Percentiles rank a stretch among this genome's conserved stretches.
These are phyloP conservation scores for Avena eriantha DNA, from an alignment of 176 grass and related monocot species.

Conservation along the genomic window DNA sequence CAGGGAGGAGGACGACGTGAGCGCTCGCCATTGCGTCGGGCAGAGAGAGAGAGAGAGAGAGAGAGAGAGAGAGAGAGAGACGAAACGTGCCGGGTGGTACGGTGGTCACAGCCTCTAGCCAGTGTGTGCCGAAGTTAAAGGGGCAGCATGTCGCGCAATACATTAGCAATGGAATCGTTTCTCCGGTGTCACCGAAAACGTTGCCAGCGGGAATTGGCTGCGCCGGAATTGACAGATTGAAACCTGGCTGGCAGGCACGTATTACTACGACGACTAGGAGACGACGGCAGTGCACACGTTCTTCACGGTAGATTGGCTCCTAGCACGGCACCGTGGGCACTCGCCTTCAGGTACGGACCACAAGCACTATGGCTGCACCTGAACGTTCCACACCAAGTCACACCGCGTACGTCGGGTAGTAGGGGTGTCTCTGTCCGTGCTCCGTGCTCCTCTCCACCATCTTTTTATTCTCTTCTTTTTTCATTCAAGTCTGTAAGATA, in stretches of 20 bases:
- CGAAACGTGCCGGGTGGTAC: neutral
- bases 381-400: neutral
- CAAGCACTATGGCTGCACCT: neutral
- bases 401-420: neutral
- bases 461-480: no score
- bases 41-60: no score
- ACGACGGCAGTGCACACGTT: neutral
- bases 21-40: constrained; percentile 13
- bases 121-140: neutral
- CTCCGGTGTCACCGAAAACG: neutral
- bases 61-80: no score
- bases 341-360: neutral
- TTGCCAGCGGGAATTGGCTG: neutral
- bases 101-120: neutral
- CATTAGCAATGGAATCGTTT: neutral
- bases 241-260: neutral
- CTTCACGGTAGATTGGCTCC: neutral
- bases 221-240: neutral
- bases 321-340: neutral
- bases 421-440: neutral
- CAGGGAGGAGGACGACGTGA: constrained; percentile 49
- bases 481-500: no score
- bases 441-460: neutral
- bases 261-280: no score
- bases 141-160: neutral